These are phyloP conservation scores for Linderniella brevidens DNA, from an alignment of 257 asterid species.

Conservation along the genomic window DNA sequence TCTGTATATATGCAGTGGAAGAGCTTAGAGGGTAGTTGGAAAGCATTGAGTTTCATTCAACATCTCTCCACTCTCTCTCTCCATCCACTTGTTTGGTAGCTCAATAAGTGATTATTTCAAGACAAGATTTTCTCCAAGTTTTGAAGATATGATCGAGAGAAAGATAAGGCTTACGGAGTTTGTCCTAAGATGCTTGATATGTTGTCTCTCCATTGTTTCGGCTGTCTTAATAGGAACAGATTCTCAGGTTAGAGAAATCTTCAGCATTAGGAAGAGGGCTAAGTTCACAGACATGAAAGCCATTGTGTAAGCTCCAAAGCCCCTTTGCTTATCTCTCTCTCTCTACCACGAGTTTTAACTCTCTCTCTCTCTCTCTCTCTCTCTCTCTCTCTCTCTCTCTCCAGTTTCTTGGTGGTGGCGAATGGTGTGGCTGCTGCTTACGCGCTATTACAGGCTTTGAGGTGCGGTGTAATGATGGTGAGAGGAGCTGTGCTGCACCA, in stretches of 20 bases:
- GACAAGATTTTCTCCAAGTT: no score
- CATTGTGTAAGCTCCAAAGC: constrained; percentile 49
- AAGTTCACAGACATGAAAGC: constrained; percentile 89
- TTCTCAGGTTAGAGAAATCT: constrained; percentile 66
- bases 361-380: background rate
- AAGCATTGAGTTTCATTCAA: background rate
- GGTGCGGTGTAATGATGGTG: constrained; percentile 67
- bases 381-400: constrained; percentile 9
- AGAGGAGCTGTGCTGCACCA: constrained; percentile 72
- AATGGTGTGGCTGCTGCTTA: constrained; percentile 83
- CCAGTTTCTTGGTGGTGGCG: constrained; percentile 73
- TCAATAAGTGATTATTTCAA: no score
- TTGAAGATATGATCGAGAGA: constrained; percentile 54
- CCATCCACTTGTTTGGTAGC: no score
- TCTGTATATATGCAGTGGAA: no score
- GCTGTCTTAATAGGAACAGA: constrained; percentile 71
- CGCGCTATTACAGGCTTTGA: constrained; percentile 56
- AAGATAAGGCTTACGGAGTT: constrained; percentile 60
- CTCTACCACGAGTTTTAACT: no score
- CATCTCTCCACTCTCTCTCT: background rate
- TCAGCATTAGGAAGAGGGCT: constrained; percentile 68
- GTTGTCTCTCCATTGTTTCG: constrained; percentile 47
- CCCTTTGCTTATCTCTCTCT: background rate
- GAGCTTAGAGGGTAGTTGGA: no score
- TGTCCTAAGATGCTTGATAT: constrained; percentile 50